Base-by-base conservation (phyloP, 2,329 filamentous ascomycete species). In the Anisogramma anomala region DNA sequence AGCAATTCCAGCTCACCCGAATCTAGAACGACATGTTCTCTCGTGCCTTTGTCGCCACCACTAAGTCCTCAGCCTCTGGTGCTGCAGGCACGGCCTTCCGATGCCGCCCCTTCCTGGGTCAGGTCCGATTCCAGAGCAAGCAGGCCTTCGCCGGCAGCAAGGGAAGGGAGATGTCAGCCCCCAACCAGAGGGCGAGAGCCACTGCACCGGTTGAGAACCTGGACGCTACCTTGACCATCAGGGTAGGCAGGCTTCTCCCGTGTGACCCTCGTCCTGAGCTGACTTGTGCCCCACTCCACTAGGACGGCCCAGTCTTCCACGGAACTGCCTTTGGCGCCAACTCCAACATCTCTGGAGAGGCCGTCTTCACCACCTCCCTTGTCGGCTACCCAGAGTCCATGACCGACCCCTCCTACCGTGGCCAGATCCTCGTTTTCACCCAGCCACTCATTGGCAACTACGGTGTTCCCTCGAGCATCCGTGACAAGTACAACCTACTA, bases 361-460 rank as follows among this genome's bases (percentile, higher is more conserved):
- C 91, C 33, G 91, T 96, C 61, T 98, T 98, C 72, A 96, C 91
- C 48, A 96, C 91, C 47, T 95, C 89, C 18, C 79, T 96, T 42
- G 91, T 98, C 45, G 91, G 91, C 56, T 98, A 98, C 63, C 91
- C 91, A 52, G 91, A 98, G 71, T 95, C 83, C 35, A 79, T 89
- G 72, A 88, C 84, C 56, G 84, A 89, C 56, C 84, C 84, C 39
- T 89, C 84, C 15, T 89, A 89, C 68, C 82, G 83, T 52, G 84
- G 91, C 52, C 91, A 98, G 70, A 96, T 98, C 53, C 73, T 98
- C 54, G 89, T 96, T 64, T 95, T 96, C 72, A 98, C 91, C 51
- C 88, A 95, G 63, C 91, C 91, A 26, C 69, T 98, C 53, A 95
- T 98, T 57, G 91, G 91, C 59, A 98, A 98, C 74, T 98, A 98